Base-by-base conservation (phyloP, 257 asterid species). In the Nicotiana attenuata region DNA sequence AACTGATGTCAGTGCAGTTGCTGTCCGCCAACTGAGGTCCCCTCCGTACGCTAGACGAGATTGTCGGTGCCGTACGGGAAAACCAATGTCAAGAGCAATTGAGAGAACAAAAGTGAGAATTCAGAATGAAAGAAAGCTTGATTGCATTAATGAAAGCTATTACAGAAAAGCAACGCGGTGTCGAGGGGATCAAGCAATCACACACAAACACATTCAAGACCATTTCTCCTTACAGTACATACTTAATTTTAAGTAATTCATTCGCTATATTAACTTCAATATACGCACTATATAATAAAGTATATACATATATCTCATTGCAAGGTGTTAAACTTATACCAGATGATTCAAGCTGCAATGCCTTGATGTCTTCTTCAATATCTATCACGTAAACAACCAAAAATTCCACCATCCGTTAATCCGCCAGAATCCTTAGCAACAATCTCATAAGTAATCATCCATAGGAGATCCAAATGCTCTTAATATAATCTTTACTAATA, bases 301-400 rank as follows among this genome's bases (percentile, higher is more conserved):
- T 38, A 10, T 61, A 64, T 68, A 61, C 5, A 64, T 26, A 26
- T 29, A 15, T 29, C 4, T 65, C 10, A 15, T 4, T 65, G 15
- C 41, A 28, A 28, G 71, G n/a, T 65, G 47, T 5, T 68, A 10
- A 14, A 69, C 3, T n/a, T 15, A 10, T 90, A 94, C 96, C 96
- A 55, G 95, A 71, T 65, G 96, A 88, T 86, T 92, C 98, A 61
- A 93, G 96, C 83, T 94, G 94, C 90, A 94, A 67, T 13, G 89
- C 95, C 83, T 92, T 93, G 90, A 92, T 93, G 33, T 92, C 97
- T 82, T 93, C 97, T 86, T 87, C 97, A 76, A 92, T 90, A 82
- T 91, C 98, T 92, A 65, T 47, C 61, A 73, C 4, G 22, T 47
- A 73, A 73, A 47, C 79, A 73, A 24, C 79, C 78, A 73, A 45